A percentile compares a stretch with the other conserved stretches of the same genome.
Evolutionary conservation across 306 rosid species (phyloP).

Genomic region (Sesbania bispinosa): DNA sequence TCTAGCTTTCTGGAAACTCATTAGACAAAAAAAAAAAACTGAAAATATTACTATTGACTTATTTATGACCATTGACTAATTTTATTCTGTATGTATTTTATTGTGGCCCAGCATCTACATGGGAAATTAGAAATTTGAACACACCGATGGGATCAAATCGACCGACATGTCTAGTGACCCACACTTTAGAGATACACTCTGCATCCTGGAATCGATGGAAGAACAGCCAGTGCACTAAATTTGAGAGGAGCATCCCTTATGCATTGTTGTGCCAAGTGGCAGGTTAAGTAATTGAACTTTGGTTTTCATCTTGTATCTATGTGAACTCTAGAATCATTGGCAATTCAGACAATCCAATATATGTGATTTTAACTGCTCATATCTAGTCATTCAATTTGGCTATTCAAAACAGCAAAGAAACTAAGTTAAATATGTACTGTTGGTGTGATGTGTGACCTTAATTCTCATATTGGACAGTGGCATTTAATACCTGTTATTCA

Average conservation of each 20-base stretch:
- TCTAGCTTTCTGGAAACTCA: background rate
- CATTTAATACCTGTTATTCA: slow-evolving; percentile 14
- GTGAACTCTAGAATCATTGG: background rate
- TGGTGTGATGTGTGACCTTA: background rate
- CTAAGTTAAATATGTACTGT: no score
- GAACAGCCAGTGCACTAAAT: slow-evolving; percentile 62
- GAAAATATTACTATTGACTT: background rate
- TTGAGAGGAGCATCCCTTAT: slow-evolving; percentile 81
- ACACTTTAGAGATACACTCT: slow-evolving; percentile 80
- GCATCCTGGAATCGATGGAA: slow-evolving; percentile 76
- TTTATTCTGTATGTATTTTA: background rate
- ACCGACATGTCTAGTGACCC: slow-evolving; percentile 75
- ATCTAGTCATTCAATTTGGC: background rate
- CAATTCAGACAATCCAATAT: background rate
- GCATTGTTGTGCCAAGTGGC: slow-evolving; percentile 91
- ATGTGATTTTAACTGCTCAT: background rate
- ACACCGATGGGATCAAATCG: slow-evolving; percentile 57
- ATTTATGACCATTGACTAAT: background rate
- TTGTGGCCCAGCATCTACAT: slow-evolving; percentile 70
- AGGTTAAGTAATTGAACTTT: slow-evolving; percentile 48
- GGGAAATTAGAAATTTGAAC: slow-evolving; percentile 84
- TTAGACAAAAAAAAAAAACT: background rate
- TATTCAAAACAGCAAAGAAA: background rate
- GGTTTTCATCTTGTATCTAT: background rate
- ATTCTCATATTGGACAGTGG: background rate